These are phyloP conservation scores for Fusarium sp. DNA, from an alignment of 2,329 filamentous ascomycete genomes.

Conservation along the genomic window DNA sequence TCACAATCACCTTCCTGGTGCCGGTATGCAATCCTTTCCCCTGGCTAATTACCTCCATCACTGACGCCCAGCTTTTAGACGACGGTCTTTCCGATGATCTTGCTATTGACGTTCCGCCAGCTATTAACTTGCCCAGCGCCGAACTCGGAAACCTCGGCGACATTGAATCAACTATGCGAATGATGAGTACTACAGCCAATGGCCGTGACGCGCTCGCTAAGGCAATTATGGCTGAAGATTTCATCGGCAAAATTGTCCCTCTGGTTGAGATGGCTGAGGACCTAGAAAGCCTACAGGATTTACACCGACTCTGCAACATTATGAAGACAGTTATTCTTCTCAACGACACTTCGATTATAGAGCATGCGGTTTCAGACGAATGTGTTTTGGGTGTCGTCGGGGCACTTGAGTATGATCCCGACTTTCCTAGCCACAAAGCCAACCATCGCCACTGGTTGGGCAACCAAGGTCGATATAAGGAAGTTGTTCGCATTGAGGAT, in stretches of 20 bases:
- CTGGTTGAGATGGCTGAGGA: constrained; percentile 92
- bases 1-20: constrained; percentile 67
- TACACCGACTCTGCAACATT: constrained; percentile 95
- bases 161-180: constrained; percentile 86
- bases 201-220: constrained; percentile 91
- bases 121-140: constrained; percentile 81
- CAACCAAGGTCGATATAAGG: constrained; percentile 91
- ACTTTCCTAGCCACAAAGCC: constrained; percentile 97
- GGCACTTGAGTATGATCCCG: constrained; percentile 96
- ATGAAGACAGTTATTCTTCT: constrained; percentile 96
- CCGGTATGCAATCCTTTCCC: constrained; percentile 63
- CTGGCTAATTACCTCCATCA: constrained; percentile 1
- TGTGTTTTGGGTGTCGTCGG: constrained; percentile 93
- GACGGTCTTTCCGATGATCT: constrained; percentile 90
- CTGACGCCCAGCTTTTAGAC: constrained; percentile 65
- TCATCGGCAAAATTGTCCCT: constrained; percentile 87
- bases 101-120: constrained; percentile 77
- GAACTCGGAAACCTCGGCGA: constrained; percentile 86
- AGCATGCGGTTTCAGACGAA: constrained; percentile 90
- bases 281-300: constrained; percentile 84
- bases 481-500: constrained; percentile 94
- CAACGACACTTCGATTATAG: constrained; percentile 95
- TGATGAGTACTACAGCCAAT: constrained; percentile 77
- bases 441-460: constrained; percentile 95
- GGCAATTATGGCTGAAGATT: constrained; percentile 86